These are phyloP conservation scores for Cystobasidium pallidum DNA, from an alignment of 1,284 basidiomycete genomes.

Conservation along the genomic window DNA sequence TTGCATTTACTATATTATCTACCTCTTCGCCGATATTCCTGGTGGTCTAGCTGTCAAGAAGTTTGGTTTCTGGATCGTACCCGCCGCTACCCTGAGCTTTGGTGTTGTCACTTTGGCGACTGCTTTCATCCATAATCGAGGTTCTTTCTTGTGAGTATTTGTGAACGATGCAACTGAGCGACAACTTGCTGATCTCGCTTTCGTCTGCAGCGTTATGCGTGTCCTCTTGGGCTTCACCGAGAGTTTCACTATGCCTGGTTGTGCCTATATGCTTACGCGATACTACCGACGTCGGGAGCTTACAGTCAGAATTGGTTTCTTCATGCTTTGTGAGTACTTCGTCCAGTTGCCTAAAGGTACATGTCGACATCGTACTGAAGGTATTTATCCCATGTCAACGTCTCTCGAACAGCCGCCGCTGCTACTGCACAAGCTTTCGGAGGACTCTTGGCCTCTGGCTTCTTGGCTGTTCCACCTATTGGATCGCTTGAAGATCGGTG, in stretches of 20 bases:
- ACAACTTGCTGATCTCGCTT: not conserved
- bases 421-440: constrained; percentile 45
- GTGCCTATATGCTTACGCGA: constrained; percentile 53
- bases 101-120: constrained; percentile 52
- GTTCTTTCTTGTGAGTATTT: constrained; percentile 44
- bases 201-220: constrained; percentile 45
- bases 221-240: constrained; percentile 51
- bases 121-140: constrained; percentile 50
- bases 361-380: too few relatives aligned
- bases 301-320: constrained; percentile 49
- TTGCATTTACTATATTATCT: constrained; percentile 41
- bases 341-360: not conserved
- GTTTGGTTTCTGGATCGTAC: constrained; percentile 51
- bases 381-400: not conserved
- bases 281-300: constrained; percentile 51
- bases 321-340: constrained; percentile 47
- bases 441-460: constrained; percentile 44
- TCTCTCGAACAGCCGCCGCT: constrained; percentile 17
- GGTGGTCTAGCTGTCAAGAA: constrained; percentile 48
- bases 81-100: constrained; percentile 45
- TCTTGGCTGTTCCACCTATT: constrained; percentile 43
- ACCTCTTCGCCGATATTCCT: constrained; percentile 51
- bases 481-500: constrained; percentile 48
- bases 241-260: constrained; percentile 53
- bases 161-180: not conserved